Conservation (phyloP, 2,329 filamentous ascomycete genomes). For the Aureobasidium subglaciale region DNA sequence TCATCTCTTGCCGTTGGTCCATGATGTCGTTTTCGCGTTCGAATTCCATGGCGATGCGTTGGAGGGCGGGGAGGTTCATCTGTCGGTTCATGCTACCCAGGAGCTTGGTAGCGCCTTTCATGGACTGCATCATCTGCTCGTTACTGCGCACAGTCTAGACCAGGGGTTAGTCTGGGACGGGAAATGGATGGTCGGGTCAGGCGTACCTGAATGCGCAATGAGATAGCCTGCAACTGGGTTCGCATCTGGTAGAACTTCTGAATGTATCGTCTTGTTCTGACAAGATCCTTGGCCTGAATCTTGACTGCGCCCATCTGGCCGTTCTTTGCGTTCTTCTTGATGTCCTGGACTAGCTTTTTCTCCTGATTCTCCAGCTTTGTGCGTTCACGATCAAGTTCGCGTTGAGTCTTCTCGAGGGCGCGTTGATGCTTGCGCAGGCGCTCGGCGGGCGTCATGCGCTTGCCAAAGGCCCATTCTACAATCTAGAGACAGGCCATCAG, state of each 20-base stretch:
- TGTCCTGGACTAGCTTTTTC: constrained; percentile 91
- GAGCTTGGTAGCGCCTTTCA: constrained; percentile 93
- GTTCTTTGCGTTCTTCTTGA: constrained; percentile 97
- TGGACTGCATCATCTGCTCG: constrained; percentile 99
- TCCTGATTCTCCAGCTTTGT: constrained; percentile 97
- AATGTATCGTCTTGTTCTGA: constrained; percentile 85
- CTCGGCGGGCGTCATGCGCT: constrained; percentile 96
- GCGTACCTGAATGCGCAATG: constrained; percentile 79
- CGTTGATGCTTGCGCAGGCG: constrained; percentile 83
- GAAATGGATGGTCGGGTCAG: neutral
- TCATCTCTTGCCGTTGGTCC: constrained; percentile 98
- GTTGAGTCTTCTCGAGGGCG: constrained; percentile 92
- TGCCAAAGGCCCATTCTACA: constrained; percentile 98
- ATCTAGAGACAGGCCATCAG: constrained; percentile 49
- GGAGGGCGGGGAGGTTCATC: constrained; percentile 93
- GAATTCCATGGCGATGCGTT: constrained; percentile 98
- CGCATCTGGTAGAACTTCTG: constrained; percentile 99
- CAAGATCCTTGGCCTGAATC: constrained; percentile 95
- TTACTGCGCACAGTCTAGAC: constrained; percentile 87
- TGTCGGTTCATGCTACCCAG: constrained; percentile 94
- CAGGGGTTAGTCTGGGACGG: constrained; percentile 13
- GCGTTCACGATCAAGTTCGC: constrained; percentile 89
- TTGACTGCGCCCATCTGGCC: constrained; percentile 97
- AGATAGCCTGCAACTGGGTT: constrained; percentile 93
- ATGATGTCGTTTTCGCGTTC: constrained; percentile 98